Evolutionary conservation across 306 rosid genomes (phyloP).

Genomic region (Dicorynia guianensis): DNA sequence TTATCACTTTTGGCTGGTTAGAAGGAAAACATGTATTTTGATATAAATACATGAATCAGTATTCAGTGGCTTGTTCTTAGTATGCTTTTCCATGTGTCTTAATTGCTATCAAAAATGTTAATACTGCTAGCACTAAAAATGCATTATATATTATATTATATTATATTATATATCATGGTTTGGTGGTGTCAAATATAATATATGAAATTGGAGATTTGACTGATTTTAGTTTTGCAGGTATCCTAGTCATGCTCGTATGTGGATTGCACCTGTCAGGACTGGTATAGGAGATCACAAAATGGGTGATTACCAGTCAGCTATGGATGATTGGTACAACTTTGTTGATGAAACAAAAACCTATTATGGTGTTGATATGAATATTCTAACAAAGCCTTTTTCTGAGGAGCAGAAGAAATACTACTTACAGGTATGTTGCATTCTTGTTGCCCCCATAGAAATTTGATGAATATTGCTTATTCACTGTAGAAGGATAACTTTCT

Average conservation of each 20-base stretch:
- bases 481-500: background rate
- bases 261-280: conserved; percentile 94
- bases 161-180: background rate
- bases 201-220: conserved; percentile 36
- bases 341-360: conserved; percentile 66
- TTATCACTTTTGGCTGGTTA: background rate
- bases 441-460: background rate
- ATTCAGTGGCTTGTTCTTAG: conserved; percentile 22
- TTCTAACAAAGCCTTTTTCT: conserved; percentile 77
- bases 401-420: conserved; percentile 96
- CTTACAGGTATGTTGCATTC: conserved; percentile 71
- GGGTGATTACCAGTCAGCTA: conserved; percentile 69
- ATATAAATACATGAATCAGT: conserved; percentile 23
- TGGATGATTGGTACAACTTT: conserved; percentile 86
- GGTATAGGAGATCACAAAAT: conserved; percentile 71
- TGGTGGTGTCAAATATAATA: conserved; percentile 30
- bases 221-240: conserved; percentile 66
- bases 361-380: conserved; percentile 96
- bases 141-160: background rate
- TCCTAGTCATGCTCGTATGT: conserved; percentile 98
- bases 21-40: background rate
- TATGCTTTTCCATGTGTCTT: conserved; percentile 1
- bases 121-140: background rate
- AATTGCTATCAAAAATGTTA: background rate
- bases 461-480: background rate